Evolutionary conservation across 495 filamentous ascomycete genomes (phyloP).

Genomic region (Podospora anserina): DNA sequence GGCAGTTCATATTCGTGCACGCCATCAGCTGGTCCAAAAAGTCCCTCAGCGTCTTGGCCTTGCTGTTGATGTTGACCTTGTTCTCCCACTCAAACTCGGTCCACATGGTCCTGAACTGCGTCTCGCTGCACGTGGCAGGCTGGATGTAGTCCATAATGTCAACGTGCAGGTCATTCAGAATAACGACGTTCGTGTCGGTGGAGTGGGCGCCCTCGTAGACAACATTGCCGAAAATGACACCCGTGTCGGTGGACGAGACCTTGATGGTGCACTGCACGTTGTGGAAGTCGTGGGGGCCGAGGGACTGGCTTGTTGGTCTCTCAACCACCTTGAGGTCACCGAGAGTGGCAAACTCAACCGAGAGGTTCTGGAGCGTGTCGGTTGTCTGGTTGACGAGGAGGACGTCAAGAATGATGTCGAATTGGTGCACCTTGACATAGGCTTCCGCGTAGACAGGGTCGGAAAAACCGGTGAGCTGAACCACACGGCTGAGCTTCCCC

Average conservation of each 20-base stretch:
- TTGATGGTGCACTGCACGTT: constrained; percentile 99
- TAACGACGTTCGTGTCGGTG: constrained; percentile 95
- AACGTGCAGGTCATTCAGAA: constrained; percentile 97
- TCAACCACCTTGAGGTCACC: constrained; percentile 98
- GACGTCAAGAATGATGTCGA: constrained; percentile 97
- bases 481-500: constrained; percentile 92
- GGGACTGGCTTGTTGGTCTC: constrained; percentile 90
- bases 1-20: constrained; percentile 96
- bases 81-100: constrained; percentile 99
- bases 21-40: constrained; percentile 96
- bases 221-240: constrained; percentile 98
- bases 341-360: constrained; percentile 95
- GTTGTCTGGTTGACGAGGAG: constrained; percentile 96
- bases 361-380: constrained; percentile 94
- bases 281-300: constrained; percentile 92
- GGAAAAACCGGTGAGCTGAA: constrained; percentile 97
- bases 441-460: constrained; percentile 98
- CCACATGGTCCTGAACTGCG: constrained; percentile 99
- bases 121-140: constrained; percentile 93
- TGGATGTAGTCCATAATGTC: constrained; percentile 99
- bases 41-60: constrained; percentile 86
- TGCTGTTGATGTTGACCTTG: constrained; percentile 99
- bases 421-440: constrained; percentile 98
- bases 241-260: constrained; percentile 96
- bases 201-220: constrained; percentile 95